Evolutionary conservation across 2,329 filamentous ascomycete species (phyloP).

Genomic region (Colletotrichum falcatum): DNA sequence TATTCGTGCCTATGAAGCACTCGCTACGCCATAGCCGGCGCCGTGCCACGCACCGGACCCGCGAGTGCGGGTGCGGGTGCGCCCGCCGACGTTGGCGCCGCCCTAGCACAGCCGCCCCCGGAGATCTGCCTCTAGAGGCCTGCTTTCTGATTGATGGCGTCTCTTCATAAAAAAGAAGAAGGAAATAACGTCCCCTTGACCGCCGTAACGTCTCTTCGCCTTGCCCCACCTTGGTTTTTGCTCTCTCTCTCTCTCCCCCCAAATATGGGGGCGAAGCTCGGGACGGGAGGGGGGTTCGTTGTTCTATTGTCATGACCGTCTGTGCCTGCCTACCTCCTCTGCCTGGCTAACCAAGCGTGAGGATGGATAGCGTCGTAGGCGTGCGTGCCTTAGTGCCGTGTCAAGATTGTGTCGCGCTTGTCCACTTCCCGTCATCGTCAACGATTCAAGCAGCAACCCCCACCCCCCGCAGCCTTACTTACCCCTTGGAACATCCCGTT

Average conservation of each 20-base stretch:
- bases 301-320: neutral
- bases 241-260: no score
- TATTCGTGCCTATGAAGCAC: no score
- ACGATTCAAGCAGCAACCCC: neutral
- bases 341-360: neutral
- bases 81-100: constrained; percentile 32
- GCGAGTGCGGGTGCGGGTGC: neutral
- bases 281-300: neutral
- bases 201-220: neutral
- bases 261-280: constrained; percentile 1
- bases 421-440: constrained; percentile 4
- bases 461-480: no score
- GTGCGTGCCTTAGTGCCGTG: constrained; percentile 29
- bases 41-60: constrained; percentile 7
- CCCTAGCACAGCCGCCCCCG: constrained; percentile 30
- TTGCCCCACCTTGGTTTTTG: no score
- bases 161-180: neutral
- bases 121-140: constrained; percentile 38
- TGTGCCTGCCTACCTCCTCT: no score
- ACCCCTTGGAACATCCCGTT: neutral
- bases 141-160: constrained; percentile 3
- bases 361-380: constrained; percentile 2
- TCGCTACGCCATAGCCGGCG: neutral
- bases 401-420: constrained; percentile 22
- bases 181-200: neutral